Evolutionary conservation across 2,329 filamentous ascomycete species (phyloP).

Genomic region (Microdochium paspali): DNA sequence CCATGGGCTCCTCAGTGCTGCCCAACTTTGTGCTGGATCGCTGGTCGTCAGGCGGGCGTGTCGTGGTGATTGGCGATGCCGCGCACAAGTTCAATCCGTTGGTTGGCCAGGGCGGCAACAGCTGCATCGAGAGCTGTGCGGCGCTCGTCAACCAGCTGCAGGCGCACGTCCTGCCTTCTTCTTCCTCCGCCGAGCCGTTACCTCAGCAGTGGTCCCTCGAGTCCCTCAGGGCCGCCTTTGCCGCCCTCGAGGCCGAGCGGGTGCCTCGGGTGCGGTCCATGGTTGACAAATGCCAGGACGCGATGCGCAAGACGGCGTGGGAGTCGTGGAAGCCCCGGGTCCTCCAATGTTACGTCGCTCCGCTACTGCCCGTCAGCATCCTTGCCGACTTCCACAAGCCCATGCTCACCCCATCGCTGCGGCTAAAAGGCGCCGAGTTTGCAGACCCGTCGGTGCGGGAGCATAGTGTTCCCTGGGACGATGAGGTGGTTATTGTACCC

Average conservation of each 20-base stretch:
- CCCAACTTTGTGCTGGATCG: slow-evolving; percentile 12
- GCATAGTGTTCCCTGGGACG: not conserved
- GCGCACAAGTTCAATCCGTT: slow-evolving; percentile 25
- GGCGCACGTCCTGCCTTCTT: not conserved
- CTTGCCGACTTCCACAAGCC: not conserved
- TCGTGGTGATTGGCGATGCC: slow-evolving; percentile 24
- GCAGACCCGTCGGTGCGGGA: not conserved
- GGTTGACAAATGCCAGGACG: not conserved
- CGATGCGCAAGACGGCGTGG: not conserved
- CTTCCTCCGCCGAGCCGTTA: not conserved
- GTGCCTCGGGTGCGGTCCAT: not conserved
- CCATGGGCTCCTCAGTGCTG: no score
- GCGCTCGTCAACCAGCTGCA: slow-evolving; percentile 14
- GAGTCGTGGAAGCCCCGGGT: not conserved
- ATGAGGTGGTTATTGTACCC: not conserved
- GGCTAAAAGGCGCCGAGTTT: not conserved
- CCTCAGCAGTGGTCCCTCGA: not conserved
- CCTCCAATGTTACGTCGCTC: not conserved
- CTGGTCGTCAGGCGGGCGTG: slow-evolving; percentile 20
- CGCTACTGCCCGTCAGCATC: not conserved
- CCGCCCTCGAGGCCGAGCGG: not conserved
- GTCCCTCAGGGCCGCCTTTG: not conserved
- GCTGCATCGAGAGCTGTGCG: slow-evolving; percentile 22
- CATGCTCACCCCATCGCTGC: not conserved
- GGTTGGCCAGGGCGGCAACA: slow-evolving; percentile 23